These are phyloP conservation scores for Sporothrix dimorphospora DNA, from an alignment of 2,329 filamentous ascomycete species.

Conservation along the genomic window DNA sequence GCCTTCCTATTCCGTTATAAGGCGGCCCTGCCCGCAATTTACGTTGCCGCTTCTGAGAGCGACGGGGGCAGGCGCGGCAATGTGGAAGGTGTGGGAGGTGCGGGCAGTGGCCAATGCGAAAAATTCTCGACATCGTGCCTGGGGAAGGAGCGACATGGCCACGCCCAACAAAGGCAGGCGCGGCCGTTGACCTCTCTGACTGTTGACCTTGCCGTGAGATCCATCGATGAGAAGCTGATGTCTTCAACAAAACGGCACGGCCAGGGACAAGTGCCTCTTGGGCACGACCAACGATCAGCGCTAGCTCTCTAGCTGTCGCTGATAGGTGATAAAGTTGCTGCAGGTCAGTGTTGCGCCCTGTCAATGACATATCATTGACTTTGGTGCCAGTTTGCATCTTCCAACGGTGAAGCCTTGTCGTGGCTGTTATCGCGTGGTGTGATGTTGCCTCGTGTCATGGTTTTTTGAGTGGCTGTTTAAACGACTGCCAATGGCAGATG, in stretches of 20 bases:
- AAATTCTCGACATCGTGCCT: neutral
- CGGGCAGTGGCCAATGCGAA: neutral
- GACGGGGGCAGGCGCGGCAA: neutral
- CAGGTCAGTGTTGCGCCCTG: constrained; percentile 14
- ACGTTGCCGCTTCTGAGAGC: neutral
- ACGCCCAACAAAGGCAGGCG: neutral
- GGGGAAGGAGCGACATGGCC: neutral
- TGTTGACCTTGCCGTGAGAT: neutral
- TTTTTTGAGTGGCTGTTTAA: neutral
- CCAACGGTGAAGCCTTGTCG: too few species aligned
- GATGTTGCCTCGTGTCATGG: too few species aligned
- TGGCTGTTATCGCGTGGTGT: too few species aligned
- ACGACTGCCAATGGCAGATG: neutral
- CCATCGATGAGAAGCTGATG: neutral
- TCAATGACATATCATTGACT: neutral
- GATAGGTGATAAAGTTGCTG: neutral
- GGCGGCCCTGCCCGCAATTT: neutral
- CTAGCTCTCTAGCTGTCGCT: neutral
- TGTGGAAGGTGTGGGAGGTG: neutral
- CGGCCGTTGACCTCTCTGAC: neutral
- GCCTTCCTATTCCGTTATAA: constrained; percentile 22
- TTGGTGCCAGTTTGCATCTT: neutral
- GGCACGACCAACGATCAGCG: constrained; percentile 7
- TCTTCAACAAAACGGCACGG: neutral
- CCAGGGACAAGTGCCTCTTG: neutral